Evolutionary conservation across 495 filamentous ascomycete species (phyloP).

Genomic region (Symbiotaphrina buchneri): DNA sequence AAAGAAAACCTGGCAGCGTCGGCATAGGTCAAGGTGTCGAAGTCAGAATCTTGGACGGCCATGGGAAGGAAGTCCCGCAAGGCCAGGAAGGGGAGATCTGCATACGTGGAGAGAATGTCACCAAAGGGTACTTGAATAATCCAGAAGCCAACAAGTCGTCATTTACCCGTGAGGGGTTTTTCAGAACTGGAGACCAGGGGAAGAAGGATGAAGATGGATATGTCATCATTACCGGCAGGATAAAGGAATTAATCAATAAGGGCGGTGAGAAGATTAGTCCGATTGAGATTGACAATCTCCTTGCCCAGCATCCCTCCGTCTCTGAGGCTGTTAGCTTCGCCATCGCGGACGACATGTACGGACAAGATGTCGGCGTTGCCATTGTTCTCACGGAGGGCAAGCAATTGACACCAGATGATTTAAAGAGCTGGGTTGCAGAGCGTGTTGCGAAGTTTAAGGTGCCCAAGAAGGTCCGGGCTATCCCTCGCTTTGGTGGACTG

Average conservation of each 20-base stretch:
- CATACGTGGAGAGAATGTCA: conserved; percentile 59
- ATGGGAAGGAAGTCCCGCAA: conserved; percentile 33
- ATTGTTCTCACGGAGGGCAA: conserved; percentile 45
- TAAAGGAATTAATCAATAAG: conserved; percentile 20
- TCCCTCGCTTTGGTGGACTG: background rate
- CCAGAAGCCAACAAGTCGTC: conserved; percentile 41
- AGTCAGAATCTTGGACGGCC: conserved; percentile 46
- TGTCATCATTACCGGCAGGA: conserved; percentile 17
- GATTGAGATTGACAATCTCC: conserved; percentile 63
- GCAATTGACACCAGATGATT: conserved; percentile 19
- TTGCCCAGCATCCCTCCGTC: conserved; percentile 43
- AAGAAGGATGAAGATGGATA: conserved; percentile 33
- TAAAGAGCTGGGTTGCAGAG: conserved; percentile 41
- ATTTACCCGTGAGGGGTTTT: conserved; percentile 49
- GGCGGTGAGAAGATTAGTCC: conserved; percentile 27
- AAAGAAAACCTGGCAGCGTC: conserved; percentile 56
- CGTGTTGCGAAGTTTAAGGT: conserved; percentile 63
- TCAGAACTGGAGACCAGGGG: conserved; percentile 72
- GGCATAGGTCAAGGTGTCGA: conserved; percentile 66
- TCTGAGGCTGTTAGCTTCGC: conserved; percentile 66
- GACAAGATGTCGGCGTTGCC: conserved; percentile 60
- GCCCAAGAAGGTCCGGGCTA: conserved; percentile 44
- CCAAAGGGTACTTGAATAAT: conserved; percentile 67
- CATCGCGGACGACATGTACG: conserved; percentile 51
- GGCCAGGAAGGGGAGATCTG: conserved; percentile 58